Evolutionary conservation across 805 yeast species (phyloP).

Genomic region (Candida takata): DNA sequence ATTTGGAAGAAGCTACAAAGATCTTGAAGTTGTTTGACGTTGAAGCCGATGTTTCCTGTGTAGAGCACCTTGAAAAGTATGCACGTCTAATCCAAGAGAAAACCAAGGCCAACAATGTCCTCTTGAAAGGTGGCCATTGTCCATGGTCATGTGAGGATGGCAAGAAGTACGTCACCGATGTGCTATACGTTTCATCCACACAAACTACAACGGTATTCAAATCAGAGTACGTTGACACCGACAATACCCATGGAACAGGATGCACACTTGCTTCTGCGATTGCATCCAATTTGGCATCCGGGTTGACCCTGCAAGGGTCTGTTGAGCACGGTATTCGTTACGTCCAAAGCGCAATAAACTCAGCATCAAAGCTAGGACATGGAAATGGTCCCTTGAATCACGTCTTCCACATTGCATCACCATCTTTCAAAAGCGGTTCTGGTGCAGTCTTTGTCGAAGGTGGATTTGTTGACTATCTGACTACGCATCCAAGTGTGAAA

Average conservation of each 20-base stretch:
- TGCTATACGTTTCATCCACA: conserved; percentile 35
- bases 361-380: conserved; percentile 35
- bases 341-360: conserved; percentile 57
- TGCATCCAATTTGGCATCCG: conserved; percentile 65
- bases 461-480: conserved; percentile 41
- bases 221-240: conserved; percentile 39
- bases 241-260: conserved; percentile 83
- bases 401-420: conserved; percentile 29
- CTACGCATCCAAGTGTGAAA: conserved; percentile 46
- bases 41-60: conserved; percentile 22
- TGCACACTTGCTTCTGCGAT: conserved; percentile 81
- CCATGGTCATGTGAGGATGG: conserved; percentile 34
- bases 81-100: conserved; percentile 33
- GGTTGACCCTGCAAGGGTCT: conserved; percentile 38
- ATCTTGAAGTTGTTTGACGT: conserved; percentile 29
- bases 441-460: conserved; percentile 14
- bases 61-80: conserved; percentile 34
- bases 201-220: conserved; percentile 28
- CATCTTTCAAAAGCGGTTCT: conserved; percentile 1
- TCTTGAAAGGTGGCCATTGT: conserved; percentile 78
- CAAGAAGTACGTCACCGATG: conserved; percentile 37
- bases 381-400: conserved; percentile 80
- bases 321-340: conserved; percentile 54
- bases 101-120: conserved; percentile 42
- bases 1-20: conserved; percentile 54